A percentile compares a stretch with the other conserved stretches of the same genome.
Evolutionary conservation across 2,329 filamentous ascomycete species (phyloP).

Genomic region (Aspergillus sergii): DNA sequence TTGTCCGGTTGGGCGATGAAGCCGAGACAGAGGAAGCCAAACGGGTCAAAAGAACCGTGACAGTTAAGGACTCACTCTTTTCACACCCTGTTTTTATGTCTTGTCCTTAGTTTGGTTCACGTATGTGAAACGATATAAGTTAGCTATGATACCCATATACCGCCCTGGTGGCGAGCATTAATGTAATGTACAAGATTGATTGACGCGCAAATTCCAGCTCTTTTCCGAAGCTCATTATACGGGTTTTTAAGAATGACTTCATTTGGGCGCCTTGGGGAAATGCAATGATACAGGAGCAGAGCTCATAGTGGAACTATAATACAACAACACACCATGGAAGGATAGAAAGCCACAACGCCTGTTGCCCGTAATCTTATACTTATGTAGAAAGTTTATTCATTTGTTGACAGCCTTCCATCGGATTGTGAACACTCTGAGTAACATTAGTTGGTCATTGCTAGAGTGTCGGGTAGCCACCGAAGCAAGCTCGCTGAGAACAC

Average conservation of each 20-base stretch:
- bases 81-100: slow-evolving; percentile 9
- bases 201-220: neutral
- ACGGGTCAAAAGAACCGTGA: neutral
- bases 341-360: neutral
- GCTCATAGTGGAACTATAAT: neutral
- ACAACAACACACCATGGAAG: neutral
- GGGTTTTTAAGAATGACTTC: neutral
- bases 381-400: neutral
- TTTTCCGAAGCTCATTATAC: neutral
- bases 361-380: neutral
- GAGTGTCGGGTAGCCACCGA: neutral
- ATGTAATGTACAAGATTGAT: slow-evolving; percentile 19
- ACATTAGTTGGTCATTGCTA: too few species aligned
- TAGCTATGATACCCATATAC: slow-evolving; percentile 15
- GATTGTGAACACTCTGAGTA: neutral
- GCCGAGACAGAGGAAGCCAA: slow-evolving; percentile 34
- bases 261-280: neutral
- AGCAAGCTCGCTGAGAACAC: neutral
- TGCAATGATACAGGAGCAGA: neutral
- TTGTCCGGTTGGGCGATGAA: slow-evolving; percentile 63
- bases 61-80: slow-evolving; percentile 7
- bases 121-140: slow-evolving; percentile 1
- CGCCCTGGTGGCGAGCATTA: slow-evolving; percentile 20
- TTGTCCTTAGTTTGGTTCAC: slow-evolving; percentile 7
- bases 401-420: neutral